Percentiles rank a stretch among this genome's conserved stretches.
Conservation (phyloP, 768 basidiomycete genomes). For the Termitomyces sp. region DNA sequence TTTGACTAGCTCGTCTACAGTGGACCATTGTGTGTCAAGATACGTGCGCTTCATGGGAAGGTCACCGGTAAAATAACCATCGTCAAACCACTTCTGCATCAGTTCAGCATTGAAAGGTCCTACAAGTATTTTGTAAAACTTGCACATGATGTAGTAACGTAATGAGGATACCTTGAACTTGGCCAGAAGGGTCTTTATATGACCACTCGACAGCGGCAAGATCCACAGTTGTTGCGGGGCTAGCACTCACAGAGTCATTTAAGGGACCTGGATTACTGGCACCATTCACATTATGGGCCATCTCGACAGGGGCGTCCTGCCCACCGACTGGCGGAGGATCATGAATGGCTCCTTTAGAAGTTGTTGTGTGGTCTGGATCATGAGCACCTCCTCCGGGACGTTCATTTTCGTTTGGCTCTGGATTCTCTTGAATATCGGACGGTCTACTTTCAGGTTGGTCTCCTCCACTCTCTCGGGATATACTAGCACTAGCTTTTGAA, state of each 20-base stretch:
- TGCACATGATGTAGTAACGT: slow-evolving; percentile 2
- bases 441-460: slow-evolving; percentile 34
- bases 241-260: slow-evolving; percentile 7
- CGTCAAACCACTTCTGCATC: slow-evolving; percentile 95
- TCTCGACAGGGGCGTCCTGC: slow-evolving; percentile 4
- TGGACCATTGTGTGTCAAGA: slow-evolving; percentile 61
- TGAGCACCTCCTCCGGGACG: background rate
- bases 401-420: slow-evolving; percentile 1
- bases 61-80: slow-evolving; percentile 81
- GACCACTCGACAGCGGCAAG: slow-evolving; percentile 74
- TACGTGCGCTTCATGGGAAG: slow-evolving; percentile 81
- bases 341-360: background rate
- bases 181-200: slow-evolving; percentile 90
- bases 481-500: slow-evolving; percentile 33
- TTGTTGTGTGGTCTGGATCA: background rate
- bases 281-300: slow-evolving; percentile 10
- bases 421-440: slow-evolving; percentile 44
- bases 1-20: slow-evolving; percentile 54
- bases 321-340: background rate
- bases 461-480: slow-evolving; percentile 31
- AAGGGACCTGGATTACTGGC: slow-evolving; percentile 13
- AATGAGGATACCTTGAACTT: slow-evolving; percentile 68
- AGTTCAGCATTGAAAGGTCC: slow-evolving; percentile 85
- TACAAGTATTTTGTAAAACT: slow-evolving; percentile 23
- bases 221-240: slow-evolving; percentile 45